Conservation (phyloP, 495 filamentous ascomycete species). For the Elaphomyces granulatus region DNA sequence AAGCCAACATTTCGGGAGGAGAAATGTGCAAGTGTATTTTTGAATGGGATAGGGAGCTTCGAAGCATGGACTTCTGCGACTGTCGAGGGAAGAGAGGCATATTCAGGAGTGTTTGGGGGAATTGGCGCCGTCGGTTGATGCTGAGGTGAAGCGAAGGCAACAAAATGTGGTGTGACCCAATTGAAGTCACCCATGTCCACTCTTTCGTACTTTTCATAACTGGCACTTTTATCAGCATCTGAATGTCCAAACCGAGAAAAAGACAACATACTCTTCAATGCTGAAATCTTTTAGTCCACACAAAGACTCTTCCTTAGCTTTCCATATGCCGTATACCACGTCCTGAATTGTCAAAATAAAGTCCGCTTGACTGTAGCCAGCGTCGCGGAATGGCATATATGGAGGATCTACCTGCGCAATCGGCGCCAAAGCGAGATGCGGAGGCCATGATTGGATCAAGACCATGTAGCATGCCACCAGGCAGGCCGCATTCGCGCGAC, state of each 20-base stretch:
- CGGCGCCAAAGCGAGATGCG: slow-evolving; percentile 90
- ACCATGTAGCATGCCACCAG: slow-evolving; percentile 95
- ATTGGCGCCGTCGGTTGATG: slow-evolving; percentile 59
- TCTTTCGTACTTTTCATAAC: slow-evolving; percentile 83
- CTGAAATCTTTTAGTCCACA: slow-evolving; percentile 81
- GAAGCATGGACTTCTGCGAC: slow-evolving; percentile 47
- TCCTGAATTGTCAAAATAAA: slow-evolving; percentile 91
- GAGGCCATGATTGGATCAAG: slow-evolving; percentile 96
- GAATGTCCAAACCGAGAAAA: neutral
- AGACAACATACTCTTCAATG: slow-evolving; percentile 63
- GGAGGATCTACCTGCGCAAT: slow-evolving; percentile 93
- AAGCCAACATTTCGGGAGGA: slow-evolving; percentile 71
- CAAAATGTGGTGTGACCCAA: slow-evolving; percentile 89
- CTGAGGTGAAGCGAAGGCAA: slow-evolving; percentile 93
- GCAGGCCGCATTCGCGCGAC: slow-evolving; percentile 95
- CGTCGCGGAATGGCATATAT: slow-evolving; percentile 96
- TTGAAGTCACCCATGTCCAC: slow-evolving; percentile 99
- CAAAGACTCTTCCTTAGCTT: slow-evolving; percentile 85
- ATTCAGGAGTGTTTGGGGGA: slow-evolving; percentile 52
- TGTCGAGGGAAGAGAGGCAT: slow-evolving; percentile 53
- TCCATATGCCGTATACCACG: slow-evolving; percentile 97
- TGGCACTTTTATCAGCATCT: slow-evolving; percentile 21
- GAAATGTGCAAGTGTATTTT: slow-evolving; percentile 89
- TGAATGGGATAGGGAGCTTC: slow-evolving; percentile 66
- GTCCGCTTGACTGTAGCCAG: slow-evolving; percentile 96